Evolutionary conservation across 257 asterid genomes (phyloP).

Genomic region (Avicennia marina): DNA sequence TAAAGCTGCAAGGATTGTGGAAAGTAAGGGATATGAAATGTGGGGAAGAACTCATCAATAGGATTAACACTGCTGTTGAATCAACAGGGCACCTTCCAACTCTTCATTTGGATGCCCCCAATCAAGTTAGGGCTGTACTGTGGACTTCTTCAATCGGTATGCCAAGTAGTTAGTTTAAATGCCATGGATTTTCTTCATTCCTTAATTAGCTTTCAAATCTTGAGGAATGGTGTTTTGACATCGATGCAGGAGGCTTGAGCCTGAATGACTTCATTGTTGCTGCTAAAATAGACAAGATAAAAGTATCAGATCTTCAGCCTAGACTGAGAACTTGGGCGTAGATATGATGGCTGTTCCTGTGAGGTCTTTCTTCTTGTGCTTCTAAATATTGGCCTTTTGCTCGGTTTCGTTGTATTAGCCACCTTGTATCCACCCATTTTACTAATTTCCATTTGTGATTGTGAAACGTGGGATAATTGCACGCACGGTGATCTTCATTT

Average conservation of each 20-base stretch:
- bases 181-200: too few relatives aligned
- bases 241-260: conserved; percentile 78
- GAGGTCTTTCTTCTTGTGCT: too few relatives aligned
- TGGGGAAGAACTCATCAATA: conserved; percentile 58
- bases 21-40: conserved; percentile 65
- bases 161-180: not conserved
- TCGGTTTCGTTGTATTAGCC: too few relatives aligned
- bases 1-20: conserved; percentile 67
- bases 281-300: conserved; percentile 72
- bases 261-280: conserved; percentile 84
- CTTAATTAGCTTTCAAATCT: not conserved
- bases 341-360: too few relatives aligned
- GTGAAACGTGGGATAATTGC: too few relatives aligned
- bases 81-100: conserved; percentile 55
- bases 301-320: conserved; percentile 78
- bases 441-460: too few relatives aligned
- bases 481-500: too few relatives aligned
- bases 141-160: conserved; percentile 73
- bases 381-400: too few relatives aligned
- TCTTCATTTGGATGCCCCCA: conserved; percentile 57
- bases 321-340: conserved; percentile 84
- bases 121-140: conserved; percentile 61
- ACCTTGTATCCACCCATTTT: too few relatives aligned
- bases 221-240: not conserved
- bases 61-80: conserved; percentile 50